These are phyloP conservation scores for Protea cynaroides DNA, from an alignment of 164 flowering plant species.

Conservation along the genomic window DNA sequence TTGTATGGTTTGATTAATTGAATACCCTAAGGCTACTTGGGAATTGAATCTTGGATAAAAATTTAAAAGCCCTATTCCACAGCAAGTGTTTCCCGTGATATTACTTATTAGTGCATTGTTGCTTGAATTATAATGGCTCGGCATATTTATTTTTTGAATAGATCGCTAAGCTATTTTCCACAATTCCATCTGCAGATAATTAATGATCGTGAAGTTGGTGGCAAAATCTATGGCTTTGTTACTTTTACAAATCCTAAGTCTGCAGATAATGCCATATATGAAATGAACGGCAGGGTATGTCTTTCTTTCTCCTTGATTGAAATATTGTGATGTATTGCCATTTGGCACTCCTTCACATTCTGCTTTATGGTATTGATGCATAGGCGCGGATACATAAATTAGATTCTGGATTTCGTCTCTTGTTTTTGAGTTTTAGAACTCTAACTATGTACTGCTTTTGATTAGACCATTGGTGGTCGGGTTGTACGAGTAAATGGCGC, in stretches of 20 bases:
- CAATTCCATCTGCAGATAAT: slow-evolving; percentile 46
- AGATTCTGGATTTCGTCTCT: background rate
- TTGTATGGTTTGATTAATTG: no score
- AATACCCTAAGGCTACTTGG: no score
- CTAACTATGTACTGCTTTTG: slow-evolving; percentile 22
- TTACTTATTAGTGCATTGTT: background rate
- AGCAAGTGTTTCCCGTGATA: no score
- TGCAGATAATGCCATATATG: slow-evolving; percentile 69
- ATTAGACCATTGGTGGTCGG: slow-evolving; percentile 76
- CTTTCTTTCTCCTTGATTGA: slow-evolving; percentile 3
- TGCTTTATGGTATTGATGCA: background rate
- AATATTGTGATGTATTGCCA: background rate
- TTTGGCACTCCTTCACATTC: background rate
- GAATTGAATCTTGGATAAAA: no score
- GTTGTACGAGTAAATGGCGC: slow-evolving; percentile 81
- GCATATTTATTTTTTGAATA: no score
- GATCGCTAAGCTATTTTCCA: background rate
- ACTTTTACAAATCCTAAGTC: slow-evolving; percentile 85
- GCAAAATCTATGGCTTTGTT: slow-evolving; percentile 92
- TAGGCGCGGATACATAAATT: no score
- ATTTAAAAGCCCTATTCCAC: no score
- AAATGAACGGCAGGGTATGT: slow-evolving; percentile 91
- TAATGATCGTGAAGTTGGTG: slow-evolving; percentile 68
- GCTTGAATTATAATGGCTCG: background rate
- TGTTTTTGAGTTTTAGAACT: slow-evolving; percentile 5